Evolutionary conservation across 2,329 filamentous ascomycete species (phyloP), one percentile per base, ranked within the genome.

Genomic region (Monilinia fructicola): DNA sequence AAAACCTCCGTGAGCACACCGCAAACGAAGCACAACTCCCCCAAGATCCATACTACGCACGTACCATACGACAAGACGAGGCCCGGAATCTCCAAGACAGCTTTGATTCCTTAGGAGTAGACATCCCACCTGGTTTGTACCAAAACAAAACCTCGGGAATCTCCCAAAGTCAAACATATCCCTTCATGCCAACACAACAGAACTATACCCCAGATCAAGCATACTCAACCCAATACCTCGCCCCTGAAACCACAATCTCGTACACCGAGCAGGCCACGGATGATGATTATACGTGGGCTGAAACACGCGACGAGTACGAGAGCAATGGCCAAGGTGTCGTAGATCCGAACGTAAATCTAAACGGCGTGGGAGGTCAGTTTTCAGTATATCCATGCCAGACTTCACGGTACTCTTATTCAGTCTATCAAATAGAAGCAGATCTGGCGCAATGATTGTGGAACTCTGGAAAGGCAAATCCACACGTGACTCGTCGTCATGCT

Each of bases 51-150:
- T 40, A 61, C 4, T 26, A 66, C 42, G 16, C 26, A 26, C 26
- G 44, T 21, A 12, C 16, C 3, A 26, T 42, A 4, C 50, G 50
- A 38, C 58, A 48, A 35, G 28, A 54, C 6, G 23, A 66, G 38
- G 26, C 14, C 26, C 55, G 31, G 10, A 59, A 38, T 5, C 46
- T 66, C 2, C 64, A 66, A 35, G 38, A 26, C 3, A 35, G 64
- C 2, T 60, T 66, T n/a, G n/a, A 35, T n/a, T 60, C 64, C 21
- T 48, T 61, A 9, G 64, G 55, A 16, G 38, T 66, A 38, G 48
- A 66, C 18, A 14, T 66, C 1, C 55, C 64, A 21, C 61, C 48
- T 14, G 46, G 54, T 6, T 14, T 66, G 14, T 66, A 66, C 38
- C 64, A 40, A 61, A 26, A 35, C 12, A 26, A 46, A 46, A 35